Percentiles rank a stretch among this genome's conserved stretches.
These are phyloP conservation scores for Chaetoceros muelleri DNA, from an alignment of 108 stramenopile species.

Conservation along the genomic window DNA sequence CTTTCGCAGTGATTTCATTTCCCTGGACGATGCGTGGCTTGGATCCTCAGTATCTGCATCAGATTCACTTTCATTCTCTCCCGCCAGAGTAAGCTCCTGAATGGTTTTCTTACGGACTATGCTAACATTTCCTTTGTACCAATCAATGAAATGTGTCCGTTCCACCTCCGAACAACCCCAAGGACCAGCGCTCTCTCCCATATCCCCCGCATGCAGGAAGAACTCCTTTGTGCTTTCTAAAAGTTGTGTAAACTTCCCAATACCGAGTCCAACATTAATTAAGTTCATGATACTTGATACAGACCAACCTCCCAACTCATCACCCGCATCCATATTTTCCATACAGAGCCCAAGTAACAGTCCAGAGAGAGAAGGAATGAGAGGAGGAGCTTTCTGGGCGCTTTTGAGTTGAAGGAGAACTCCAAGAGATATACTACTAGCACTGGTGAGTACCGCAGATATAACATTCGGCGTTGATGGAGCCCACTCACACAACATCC, in stretches of 20 bases:
- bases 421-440: background rate
- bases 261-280: slow-evolving; percentile 20
- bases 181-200: slow-evolving; percentile 7
- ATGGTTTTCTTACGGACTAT: slow-evolving; percentile 59
- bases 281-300: slow-evolving; percentile 21
- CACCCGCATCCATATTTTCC: slow-evolving; percentile 34
- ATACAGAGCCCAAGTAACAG: slow-evolving; percentile 57
- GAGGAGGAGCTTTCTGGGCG: background rate
- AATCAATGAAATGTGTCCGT: slow-evolving; percentile 24
- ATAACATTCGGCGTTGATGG: slow-evolving; percentile 45
- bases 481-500: slow-evolving; percentile 52
- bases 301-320: slow-evolving; percentile 41
- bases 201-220: background rate
- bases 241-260: slow-evolving; percentile 18
- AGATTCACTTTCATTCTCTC: slow-evolving; percentile 27
- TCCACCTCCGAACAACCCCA: slow-evolving; percentile 35
- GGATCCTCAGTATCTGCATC: slow-evolving; percentile 1
- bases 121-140: slow-evolving; percentile 41
- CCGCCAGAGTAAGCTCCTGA: slow-evolving; percentile 31
- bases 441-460: slow-evolving; percentile 15
- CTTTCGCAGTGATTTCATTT: slow-evolving; percentile 25
- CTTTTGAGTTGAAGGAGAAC: background rate
- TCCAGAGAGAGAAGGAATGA: slow-evolving; percentile 28
- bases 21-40: background rate
- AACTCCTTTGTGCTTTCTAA: slow-evolving; percentile 23